Evolutionary conservation across 2,329 filamentous ascomycete genomes (phyloP).

Genomic region (Sphaerostilbella broomeana): DNA sequence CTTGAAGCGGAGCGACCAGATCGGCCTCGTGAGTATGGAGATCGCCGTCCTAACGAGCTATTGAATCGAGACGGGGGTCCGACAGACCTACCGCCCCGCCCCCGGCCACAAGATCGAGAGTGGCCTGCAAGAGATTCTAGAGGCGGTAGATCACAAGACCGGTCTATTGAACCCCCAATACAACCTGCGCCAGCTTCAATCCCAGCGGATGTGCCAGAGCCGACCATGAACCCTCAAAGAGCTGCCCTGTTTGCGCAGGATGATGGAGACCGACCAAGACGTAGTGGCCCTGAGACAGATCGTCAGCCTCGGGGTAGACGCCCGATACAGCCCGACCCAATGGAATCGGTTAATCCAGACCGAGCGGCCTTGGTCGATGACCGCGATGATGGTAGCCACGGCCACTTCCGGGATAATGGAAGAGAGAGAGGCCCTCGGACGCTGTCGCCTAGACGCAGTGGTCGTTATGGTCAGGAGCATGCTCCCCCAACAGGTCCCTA

Average conservation of each 20-base stretch:
- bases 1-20: constrained; percentile 36
- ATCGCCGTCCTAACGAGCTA: constrained; percentile 37
- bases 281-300: constrained; percentile 26
- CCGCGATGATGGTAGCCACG: constrained; percentile 24
- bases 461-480: constrained; percentile 27
- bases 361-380: constrained; percentile 41
- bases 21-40: constrained; percentile 37
- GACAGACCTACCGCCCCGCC: constrained; percentile 29
- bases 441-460: constrained; percentile 44
- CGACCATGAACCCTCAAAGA: constrained; percentile 49
- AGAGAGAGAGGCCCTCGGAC: constrained; percentile 35
- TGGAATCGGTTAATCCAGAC: constrained; percentile 41
- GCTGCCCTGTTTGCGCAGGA: constrained; percentile 42
- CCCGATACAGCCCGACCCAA: constrained; percentile 21
- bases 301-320: constrained; percentile 24
- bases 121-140: constrained; percentile 28
- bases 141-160: constrained; percentile 22
- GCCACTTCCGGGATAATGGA: constrained; percentile 38
- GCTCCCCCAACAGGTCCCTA: constrained; percentile 30
- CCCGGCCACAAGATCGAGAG: constrained; percentile 38
- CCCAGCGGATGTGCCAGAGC: constrained; percentile 30
- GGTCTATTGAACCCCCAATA: constrained; percentile 23
- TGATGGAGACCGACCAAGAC: constrained; percentile 19
- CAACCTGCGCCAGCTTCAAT: constrained; percentile 22
- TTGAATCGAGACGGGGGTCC: constrained; percentile 20